phyloP scores from a whole-genome alignment of 2,329 filamentous ascomycete genomes.

The Botrytis pseudocinerea region DNA sequence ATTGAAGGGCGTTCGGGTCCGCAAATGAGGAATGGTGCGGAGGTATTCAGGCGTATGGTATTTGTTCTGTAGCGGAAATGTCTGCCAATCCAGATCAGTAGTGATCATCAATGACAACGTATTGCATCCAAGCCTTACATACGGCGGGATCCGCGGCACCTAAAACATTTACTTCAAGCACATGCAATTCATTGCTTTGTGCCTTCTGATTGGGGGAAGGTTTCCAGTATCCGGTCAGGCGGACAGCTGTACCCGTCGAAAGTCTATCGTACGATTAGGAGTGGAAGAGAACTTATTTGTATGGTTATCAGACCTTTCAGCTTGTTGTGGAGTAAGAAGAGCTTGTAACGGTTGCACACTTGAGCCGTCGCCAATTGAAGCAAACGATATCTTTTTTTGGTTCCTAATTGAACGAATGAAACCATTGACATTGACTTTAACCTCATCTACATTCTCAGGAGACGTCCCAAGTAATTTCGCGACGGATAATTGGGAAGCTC shows the following conservation, averaged over 20 bases:
- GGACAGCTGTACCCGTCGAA: constrained; percentile 77
- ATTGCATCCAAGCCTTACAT: constrained; percentile 42
- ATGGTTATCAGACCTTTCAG: constrained; percentile 28
- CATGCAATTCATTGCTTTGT: constrained; percentile 80
- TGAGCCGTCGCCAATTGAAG: constrained; percentile 84
- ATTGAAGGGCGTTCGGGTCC: constrained; percentile 78
- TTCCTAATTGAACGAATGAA: constrained; percentile 82
- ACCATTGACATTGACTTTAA: constrained; percentile 68
- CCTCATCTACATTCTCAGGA: constrained; percentile 48
- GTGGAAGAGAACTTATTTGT: constrained; percentile 16
- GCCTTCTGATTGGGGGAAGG: constrained; percentile 63
- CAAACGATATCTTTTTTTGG: constrained; percentile 82
- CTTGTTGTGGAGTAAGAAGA: constrained; percentile 37
- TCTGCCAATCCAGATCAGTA: constrained; percentile 51
- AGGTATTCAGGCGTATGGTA: constrained; percentile 89
- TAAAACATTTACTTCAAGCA: constrained; percentile 65
- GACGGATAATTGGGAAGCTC: constrained; percentile 43
- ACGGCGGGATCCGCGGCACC: constrained; percentile 80
- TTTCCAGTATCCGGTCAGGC: constrained; percentile 75
- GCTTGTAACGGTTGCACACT: constrained; percentile 73
- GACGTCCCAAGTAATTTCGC: constrained; percentile 58
- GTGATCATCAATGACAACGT: background rate
- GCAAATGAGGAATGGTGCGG: constrained; percentile 83
- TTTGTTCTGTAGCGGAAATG: constrained; percentile 93
- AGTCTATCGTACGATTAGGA: constrained; percentile 55